Evolutionary conservation across 2,329 filamentous ascomycete genomes (phyloP), one percentile per base, ranked within the genome.

Genomic region (Fusarium sp.): DNA sequence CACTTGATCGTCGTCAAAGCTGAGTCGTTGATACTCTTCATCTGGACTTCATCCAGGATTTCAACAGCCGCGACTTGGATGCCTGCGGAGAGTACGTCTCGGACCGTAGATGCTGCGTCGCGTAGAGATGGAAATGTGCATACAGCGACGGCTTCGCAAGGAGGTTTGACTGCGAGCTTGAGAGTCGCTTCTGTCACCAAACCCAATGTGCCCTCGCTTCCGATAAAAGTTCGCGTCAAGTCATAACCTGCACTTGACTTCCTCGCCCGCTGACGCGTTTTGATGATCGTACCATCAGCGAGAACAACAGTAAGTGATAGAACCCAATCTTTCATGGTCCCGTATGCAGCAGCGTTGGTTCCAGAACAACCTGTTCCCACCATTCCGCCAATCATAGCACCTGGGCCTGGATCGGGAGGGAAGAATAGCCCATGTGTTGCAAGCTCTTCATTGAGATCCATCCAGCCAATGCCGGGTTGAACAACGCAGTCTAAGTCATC

Each of bases 401-500:
- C 88, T 59, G 87, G 87, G 21, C 86, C 85, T 81, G 94, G 94
- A 74, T 98, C 94, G 6, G 97, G 90, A 1, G 94, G 94, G 77
- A 97, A 97, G 81, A 97, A 97, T 0, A 98, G 86, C 0, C 93
- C 93, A 3, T 88, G 88, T 73, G 91, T 89, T 41, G 89, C 85
- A 34, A 90, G 78, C 73, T 88, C 81, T 67, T 91, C 88, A 73
- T 98, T 98, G 56, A 98, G 81, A 45, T 92, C 89, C 86, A 97
- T 94, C 94, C 94, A 98, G 12, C 91, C 90, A 8, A 97, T 90
- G 3, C 92, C 92, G 4, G 94, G 94, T 77, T 98, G 94, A 2
- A 97, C 93, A 3, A 97, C 92, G 42, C 97, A 86, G 73, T 98
- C 94, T 91, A 97, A 93, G 77, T 97, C 94, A 5, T 93, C 90